Percentiles rank a stretch among this genome's conserved stretches.
These are phyloP conservation scores for Candida sanyaensis DNA, from an alignment of 1,139 yeast species.

Conservation along the genomic window DNA sequence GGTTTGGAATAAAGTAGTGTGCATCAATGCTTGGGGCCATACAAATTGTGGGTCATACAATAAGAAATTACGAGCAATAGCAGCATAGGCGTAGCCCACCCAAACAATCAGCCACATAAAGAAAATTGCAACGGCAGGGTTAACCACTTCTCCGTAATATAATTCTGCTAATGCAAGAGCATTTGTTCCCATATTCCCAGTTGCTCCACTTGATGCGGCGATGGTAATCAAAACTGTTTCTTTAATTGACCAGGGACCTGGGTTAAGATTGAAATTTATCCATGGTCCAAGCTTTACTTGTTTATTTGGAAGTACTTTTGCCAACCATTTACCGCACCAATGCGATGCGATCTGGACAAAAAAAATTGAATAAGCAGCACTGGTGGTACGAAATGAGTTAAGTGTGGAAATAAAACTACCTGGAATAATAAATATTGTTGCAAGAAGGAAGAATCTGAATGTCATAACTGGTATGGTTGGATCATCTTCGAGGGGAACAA, in stretches of 20 bases:
- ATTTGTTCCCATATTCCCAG: conserved; percentile 47
- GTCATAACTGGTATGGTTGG: conserved; percentile 40
- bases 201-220: conserved; percentile 49
- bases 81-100: conserved; percentile 50
- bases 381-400: conserved; percentile 49
- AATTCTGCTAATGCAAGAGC: conserved; percentile 44
- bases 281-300: conserved; percentile 21
- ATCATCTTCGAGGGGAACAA: conserved; percentile 39
- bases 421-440: conserved; percentile 43
- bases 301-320: conserved; percentile 34
- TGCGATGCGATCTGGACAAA: conserved; percentile 48
- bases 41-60: conserved; percentile 45
- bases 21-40: conserved; percentile 53
- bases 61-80: conserved; percentile 41
- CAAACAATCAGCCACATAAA: conserved; percentile 51
- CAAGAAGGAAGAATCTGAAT: conserved; percentile 40
- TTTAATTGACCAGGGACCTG: conserved; percentile 51
- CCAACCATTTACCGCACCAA: conserved; percentile 44
- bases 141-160: conserved; percentile 34
- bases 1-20: conserved; percentile 41
- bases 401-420: conserved; percentile 52
- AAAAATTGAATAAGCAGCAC: conserved; percentile 48
- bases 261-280: conserved; percentile 33
- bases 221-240: conserved; percentile 47
- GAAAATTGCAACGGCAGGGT: conserved; percentile 33